Base-by-base conservation (phyloP, 257 asterid genomes). In the Thymus quinquecostatus region DNA sequence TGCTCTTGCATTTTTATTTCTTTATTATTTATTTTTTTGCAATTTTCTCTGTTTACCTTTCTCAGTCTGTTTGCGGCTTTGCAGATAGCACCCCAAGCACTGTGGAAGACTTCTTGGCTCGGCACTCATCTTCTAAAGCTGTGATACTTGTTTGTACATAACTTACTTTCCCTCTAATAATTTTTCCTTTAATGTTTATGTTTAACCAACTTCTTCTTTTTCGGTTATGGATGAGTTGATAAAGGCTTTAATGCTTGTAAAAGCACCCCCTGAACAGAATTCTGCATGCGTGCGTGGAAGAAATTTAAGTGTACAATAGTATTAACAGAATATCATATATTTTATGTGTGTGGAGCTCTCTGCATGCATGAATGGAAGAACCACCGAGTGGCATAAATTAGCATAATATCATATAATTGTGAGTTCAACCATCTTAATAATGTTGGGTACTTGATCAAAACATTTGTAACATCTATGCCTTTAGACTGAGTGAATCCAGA, bases 91-190 rank as follows among this genome's bases (percentile, higher is more conserved):
- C 83, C 81, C 79, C 88, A 79, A 81, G 83, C 82, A 78, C 64
- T 36, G 82, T 76, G 84, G 95, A 89, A 78, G 90, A 82, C 74
- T 81, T 83, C 60, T 75, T 81, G 47, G 69, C 82, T 44, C 78
- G 81, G 86, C 82, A 75, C 69, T 77, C 89, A 70, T 75, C 95
- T 70, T 74, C 82, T 78, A 89, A 84, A 94, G 91, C 97, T 75
- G 85, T 89, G 87, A 87, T 94, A 83, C 95, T 94, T 94, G 99
- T 94, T 87, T 91, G 99, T 94, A 84, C 97, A 89, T 84, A 78
- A 80, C 89, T 83, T 76, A 64, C 75, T 88, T 83, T 80, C 57
- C 66, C 69, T 67, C 78, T 44, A 47, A 58, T 30, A 28, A 33
- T 77, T 79, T 55, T 64, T 56, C 27, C 9, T 58, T 38, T 38